Conservation (phyloP, 345 rosid genomes). For the Melastoma malabathricum region DNA sequence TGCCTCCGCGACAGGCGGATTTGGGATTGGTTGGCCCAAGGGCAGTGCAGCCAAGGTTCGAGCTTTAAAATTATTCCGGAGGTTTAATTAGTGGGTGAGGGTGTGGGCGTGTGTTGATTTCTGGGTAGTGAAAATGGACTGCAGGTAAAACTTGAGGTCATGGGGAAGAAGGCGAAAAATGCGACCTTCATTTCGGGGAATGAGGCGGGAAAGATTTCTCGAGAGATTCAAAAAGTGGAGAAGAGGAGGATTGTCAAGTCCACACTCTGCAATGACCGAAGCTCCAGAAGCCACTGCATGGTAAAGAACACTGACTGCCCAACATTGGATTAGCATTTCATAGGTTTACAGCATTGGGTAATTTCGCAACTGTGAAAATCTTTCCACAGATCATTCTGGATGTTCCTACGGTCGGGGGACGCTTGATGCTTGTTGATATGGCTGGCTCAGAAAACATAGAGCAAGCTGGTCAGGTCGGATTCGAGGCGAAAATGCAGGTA, state of each 20-base stretch:
- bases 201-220: conserved; percentile 79
- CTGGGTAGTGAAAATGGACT: neutral
- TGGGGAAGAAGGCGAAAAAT: conserved; percentile 93
- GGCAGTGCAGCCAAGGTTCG: conserved; percentile 39
- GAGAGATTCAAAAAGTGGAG: conserved; percentile 91
- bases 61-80: neutral
- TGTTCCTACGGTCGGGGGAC: conserved; percentile 95
- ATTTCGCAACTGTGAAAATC: too few species aligned
- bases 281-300: conserved; percentile 97
- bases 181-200: conserved; percentile 78
- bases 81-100: too few species aligned
- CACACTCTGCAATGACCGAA: conserved; percentile 82
- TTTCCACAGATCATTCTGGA: conserved; percentile 67
- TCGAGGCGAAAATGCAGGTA: conserved; percentile 99
- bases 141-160: conserved; percentile 87
- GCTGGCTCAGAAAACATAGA: conserved; percentile 98
- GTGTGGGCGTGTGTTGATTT: too few species aligned
- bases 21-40: conserved; percentile 57
- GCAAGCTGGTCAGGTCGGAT: conserved; percentile 86
- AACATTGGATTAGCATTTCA: too few species aligned
- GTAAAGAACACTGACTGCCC: conserved; percentile 19
- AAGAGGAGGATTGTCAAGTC: conserved; percentile 85
- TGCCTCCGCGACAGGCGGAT: conserved; percentile 36
- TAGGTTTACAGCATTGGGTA: neutral
- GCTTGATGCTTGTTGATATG: conserved; percentile 97